phyloP scores from a whole-genome alignment of 1,284 basidiomycete genomes.

The Gomphus bonarii region DNA sequence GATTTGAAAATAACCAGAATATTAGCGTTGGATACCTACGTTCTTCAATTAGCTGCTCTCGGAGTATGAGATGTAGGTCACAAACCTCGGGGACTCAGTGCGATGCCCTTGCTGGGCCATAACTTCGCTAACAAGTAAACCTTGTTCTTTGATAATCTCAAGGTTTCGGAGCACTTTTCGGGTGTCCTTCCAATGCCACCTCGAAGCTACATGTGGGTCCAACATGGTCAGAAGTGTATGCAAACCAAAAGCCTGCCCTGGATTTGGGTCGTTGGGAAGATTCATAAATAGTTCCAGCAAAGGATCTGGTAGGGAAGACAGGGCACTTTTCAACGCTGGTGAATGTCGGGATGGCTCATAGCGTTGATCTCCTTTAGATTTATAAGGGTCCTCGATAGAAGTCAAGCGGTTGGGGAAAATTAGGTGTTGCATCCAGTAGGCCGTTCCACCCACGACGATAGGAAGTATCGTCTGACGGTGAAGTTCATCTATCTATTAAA shows the following conservation, averaged over 20 bases:
- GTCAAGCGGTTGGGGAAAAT: conserved; percentile 66
- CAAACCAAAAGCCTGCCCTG: conserved; percentile 47
- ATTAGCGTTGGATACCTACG: conserved; percentile 76
- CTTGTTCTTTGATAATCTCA: conserved; percentile 69
- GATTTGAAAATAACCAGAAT: conserved; percentile 87
- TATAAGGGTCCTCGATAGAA: conserved; percentile 19
- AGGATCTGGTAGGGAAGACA: conserved; percentile 36
- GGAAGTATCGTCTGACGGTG: conserved; percentile 57
- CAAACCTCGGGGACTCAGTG: conserved; percentile 37
- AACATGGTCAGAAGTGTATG: conserved; percentile 61
- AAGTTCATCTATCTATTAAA: conserved; percentile 57
- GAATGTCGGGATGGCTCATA: conserved; percentile 16
- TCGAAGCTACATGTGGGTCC: conserved; percentile 65
- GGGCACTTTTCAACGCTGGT: conserved; percentile 25
- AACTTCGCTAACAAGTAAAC: conserved; percentile 59
- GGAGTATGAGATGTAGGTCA: conserved; percentile 5
- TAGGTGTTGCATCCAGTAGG: conserved; percentile 96
- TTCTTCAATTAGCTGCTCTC: background rate
- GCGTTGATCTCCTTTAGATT: background rate
- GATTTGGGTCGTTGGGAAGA: conserved; percentile 45
- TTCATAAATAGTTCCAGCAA: conserved; percentile 39
- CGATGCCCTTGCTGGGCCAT: conserved; percentile 51
- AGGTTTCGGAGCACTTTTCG: conserved; percentile 83
- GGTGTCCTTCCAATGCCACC: conserved; percentile 96
- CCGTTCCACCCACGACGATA: conserved; percentile 90